phyloP scores from a whole-genome alignment of 164 flowering plant genomes.

The Aristolochia contorta region DNA sequence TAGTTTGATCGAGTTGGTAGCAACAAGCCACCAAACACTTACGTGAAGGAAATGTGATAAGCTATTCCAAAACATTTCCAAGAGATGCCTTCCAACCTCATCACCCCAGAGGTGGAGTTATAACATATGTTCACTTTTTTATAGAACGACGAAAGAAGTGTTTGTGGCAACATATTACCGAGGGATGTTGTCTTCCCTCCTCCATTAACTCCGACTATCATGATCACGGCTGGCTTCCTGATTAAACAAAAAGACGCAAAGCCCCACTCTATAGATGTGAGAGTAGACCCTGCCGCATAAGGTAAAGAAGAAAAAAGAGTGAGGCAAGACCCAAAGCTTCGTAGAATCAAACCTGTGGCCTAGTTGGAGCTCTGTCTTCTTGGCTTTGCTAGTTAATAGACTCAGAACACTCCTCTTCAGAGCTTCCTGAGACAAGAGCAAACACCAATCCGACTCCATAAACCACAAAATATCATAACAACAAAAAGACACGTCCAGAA shows the following conservation, averaged over 20 bases:
- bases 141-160: too few species aligned
- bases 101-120: too few species aligned
- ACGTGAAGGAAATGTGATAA: too few species aligned
- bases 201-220: conserved; percentile 97
- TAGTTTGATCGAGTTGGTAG: too few species aligned
- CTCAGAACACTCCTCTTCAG: conserved; percentile 78
- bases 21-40: too few species aligned
- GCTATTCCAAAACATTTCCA: too few species aligned
- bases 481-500: too few species aligned
- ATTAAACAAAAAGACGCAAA: not conserved
- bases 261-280: not conserved
- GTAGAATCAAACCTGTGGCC: conserved; percentile 59
- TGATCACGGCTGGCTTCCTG: conserved; percentile 89
- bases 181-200: conserved; percentile 99
- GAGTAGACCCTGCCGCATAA: conserved; percentile 2
- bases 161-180: conserved; percentile 30
- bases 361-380: conserved; percentile 75
- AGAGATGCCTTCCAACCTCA: too few species aligned
- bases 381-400: conserved; percentile 53
- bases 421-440: conserved; percentile 49
- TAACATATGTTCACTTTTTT: too few species aligned
- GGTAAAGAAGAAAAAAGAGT: not conserved
- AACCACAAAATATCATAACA: too few species aligned
- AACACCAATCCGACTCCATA: not conserved
- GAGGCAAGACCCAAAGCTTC: not conserved